A percentile compares a stretch with the other conserved stretches of the same genome.
Conservation (phyloP, 345 rosid genomes). For the Trapa bicornis region DNA sequence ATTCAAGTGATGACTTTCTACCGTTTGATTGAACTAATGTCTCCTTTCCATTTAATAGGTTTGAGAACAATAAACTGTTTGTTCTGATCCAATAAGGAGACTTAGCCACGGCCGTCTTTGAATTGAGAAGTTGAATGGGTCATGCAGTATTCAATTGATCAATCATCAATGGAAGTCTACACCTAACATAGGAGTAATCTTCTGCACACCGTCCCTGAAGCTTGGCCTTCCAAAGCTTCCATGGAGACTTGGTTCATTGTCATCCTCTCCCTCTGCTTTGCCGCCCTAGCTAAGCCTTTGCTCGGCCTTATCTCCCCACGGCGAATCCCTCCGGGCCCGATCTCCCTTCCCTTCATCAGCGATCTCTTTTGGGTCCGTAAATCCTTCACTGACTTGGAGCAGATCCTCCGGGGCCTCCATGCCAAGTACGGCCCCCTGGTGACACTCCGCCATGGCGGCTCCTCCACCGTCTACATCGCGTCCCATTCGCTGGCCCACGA, state of each 20-base stretch:
- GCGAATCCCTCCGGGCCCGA: slow-evolving; percentile 3
- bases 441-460: neutral
- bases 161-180: neutral
- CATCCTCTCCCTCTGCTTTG: neutral
- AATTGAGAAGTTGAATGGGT: neutral
- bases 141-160: too few species aligned
- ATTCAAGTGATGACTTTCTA: neutral
- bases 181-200: neutral
- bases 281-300: neutral
- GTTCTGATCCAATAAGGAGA: neutral
- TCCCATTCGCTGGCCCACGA: slow-evolving; percentile 3
- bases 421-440: slow-evolving; percentile 4
- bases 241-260: slow-evolving; percentile 5
- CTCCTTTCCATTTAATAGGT: neutral
- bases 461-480: slow-evolving; percentile 1
- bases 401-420: slow-evolving; percentile 3
- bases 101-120: neutral
- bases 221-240: neutral
- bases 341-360: slow-evolving; percentile 5
- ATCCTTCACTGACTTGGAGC: slow-evolving; percentile 2
- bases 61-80: neutral
- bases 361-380: neutral
- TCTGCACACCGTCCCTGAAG: neutral
- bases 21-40: neutral
- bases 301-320: neutral